Evolutionary conservation across 306 rosid species (phyloP).

Genomic region (Lotus japonicus): DNA sequence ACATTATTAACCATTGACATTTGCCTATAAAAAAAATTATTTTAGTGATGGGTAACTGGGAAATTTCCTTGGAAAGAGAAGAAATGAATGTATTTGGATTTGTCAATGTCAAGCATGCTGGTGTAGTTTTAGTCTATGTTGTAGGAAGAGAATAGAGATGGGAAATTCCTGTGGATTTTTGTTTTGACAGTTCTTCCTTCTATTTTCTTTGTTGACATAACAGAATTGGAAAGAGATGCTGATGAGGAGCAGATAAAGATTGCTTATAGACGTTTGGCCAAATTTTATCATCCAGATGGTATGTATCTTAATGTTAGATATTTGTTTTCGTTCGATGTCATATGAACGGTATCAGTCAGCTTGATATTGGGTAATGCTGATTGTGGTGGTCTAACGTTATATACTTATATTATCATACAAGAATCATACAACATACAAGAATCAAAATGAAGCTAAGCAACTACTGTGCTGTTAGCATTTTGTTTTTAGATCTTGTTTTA

Average conservation of each 20-base stretch:
- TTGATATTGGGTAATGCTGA: neutral
- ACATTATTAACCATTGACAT: too few species aligned
- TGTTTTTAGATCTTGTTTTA: neutral
- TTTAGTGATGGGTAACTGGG: too few species aligned
- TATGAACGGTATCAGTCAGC: neutral
- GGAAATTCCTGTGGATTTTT: neutral
- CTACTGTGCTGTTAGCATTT: neutral
- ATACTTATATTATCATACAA: too few species aligned
- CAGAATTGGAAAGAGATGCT: constrained; percentile 80
- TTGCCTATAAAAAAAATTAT: too few species aligned
- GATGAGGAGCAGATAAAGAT: constrained; percentile 81
- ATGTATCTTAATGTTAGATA: constrained; percentile 24
- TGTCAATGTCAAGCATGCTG: neutral
- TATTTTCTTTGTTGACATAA: constrained; percentile 12
- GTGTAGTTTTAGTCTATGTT: neutral
- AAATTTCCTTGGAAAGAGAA: neutral
- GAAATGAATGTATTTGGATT: constrained; percentile 3
- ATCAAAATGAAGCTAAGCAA: neutral
- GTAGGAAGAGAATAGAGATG: constrained; percentile 10
- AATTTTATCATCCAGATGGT: constrained; percentile 98
- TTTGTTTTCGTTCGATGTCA: neutral
- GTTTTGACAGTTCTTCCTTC: constrained; percentile 15
- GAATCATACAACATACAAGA: too few species aligned
- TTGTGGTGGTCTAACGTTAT: constrained; percentile 1
- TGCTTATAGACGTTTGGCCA: constrained; percentile 89